Percentiles rank a stretch among this genome's conserved stretches.
Conservation (phyloP, 306 rosid genomes). For the Vicia faba region DNA sequence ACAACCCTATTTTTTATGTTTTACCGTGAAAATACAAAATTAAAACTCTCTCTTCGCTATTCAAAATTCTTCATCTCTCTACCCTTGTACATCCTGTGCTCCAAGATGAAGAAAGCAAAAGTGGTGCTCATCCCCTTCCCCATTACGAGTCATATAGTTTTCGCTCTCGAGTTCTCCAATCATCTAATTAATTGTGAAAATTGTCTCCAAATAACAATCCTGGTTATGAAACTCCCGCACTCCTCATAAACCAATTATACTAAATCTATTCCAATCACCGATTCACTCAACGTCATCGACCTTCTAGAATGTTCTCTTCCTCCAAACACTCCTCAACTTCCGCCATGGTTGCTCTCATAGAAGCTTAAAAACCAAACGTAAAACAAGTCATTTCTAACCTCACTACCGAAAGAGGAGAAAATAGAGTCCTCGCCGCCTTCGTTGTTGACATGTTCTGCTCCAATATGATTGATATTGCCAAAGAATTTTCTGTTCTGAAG, state of each 20-base stretch:
- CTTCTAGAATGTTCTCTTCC: not conserved
- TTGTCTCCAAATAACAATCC: not conserved
- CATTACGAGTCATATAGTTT: not conserved
- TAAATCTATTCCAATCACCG: not conserved
- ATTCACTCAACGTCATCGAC: not conserved
- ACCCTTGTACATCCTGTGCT: not conserved
- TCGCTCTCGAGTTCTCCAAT: not conserved
- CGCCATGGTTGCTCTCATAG: not conserved
- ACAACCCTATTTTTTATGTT: no score
- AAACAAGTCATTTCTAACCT: slow-evolving; percentile 30
- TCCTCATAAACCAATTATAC: not conserved
- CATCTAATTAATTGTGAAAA: not conserved
- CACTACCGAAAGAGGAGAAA: not conserved
- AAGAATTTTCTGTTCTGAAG: slow-evolving; percentile 46
- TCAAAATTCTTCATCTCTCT: no score
- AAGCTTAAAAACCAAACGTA: slow-evolving; percentile 35
- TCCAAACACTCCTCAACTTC: not conserved
- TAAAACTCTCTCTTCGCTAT: no score
- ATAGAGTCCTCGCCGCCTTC: slow-evolving; percentile 44
- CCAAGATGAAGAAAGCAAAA: slow-evolving; percentile 12
- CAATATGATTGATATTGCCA: slow-evolving; percentile 50
- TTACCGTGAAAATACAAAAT: no score
- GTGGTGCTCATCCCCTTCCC: not conserved
- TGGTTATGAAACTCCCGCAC: not conserved
- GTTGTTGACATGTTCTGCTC: slow-evolving; percentile 64